Evolutionary conservation across 306 rosid genomes (phyloP), one percentile per base, ranked within the genome.

Genomic region (Begonia fuchsioides): DNA sequence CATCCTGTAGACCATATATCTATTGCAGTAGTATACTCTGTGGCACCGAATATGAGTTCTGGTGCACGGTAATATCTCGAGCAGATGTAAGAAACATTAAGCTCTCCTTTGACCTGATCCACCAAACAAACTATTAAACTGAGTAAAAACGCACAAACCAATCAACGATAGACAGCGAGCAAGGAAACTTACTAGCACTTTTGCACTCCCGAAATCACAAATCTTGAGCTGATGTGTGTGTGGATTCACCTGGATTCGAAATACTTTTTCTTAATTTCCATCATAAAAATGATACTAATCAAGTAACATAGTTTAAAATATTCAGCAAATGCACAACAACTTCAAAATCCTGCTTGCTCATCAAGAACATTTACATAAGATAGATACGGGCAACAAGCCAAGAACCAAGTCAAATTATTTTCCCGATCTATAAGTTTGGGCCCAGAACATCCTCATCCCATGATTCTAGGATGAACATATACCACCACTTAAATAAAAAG

Each of bases 1-100:
- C 97, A 90, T 45, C 97, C 97, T 62, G 97, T 85, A 48, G 97
- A 90, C 97, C 97, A 90, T 70, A 90, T 90, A 69, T 90, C 97
- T 32, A 84, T 85, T 12, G 97, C 95, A 58, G 95, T 84, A 47
- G 97, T 90, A 68, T 90, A 90, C 73, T 90, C 97, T 0, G 95
- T 84, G 51, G 97, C 97, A 50, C 97, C 97, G 63, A 90, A 90
- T 66, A 90, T 90, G 65, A 90, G 90, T 68, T 90, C 97, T 2
- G 97, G 97, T 39, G 97, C 97, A 14, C 97, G 97, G 54, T 90
- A 90, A 58, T 84, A 90, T 75, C 97, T 90, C 68, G 97, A 90
- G 75, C 97, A 90, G 58, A 90, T 90, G 74, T 90, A 90, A 55
- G 97, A 90, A 63, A 90, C 97, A 57, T 90, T 90, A 32, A 95